Conservation (phyloP, 2,329 filamentous ascomycete genomes). For the Cytospora paraplurivora region DNA sequence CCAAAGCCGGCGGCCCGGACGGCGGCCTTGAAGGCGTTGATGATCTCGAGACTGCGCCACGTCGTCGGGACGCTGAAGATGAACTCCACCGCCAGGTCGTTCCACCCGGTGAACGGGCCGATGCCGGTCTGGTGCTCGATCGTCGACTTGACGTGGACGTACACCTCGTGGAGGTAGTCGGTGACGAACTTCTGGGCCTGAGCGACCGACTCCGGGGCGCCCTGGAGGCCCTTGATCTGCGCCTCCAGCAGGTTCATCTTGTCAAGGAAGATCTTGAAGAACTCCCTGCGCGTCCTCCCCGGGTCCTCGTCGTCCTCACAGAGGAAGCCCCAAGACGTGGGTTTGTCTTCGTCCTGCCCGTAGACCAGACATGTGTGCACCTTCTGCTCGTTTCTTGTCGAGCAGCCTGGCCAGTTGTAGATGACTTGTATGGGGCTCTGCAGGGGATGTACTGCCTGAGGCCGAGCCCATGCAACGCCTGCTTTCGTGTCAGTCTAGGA, state of each 20-base stretch:
- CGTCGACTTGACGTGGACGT: constrained; percentile 50
- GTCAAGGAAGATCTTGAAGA: constrained; percentile 60
- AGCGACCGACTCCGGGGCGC: constrained; percentile 43
- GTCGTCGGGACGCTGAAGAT: constrained; percentile 61
- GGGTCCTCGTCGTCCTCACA: constrained; percentile 50
- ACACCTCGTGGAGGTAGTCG: constrained; percentile 53
- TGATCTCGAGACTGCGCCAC: constrained; percentile 52
- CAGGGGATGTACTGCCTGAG: constrained; percentile 36
- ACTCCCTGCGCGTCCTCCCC: constrained; percentile 45
- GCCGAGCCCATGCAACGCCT: constrained; percentile 42
- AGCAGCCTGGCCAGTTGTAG: constrained; percentile 57
- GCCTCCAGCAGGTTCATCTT: constrained; percentile 45
- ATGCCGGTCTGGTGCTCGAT: constrained; percentile 45
- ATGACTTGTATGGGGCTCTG: constrained; percentile 47
- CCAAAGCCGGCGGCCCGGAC: constrained; percentile 54
- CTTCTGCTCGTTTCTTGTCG: constrained; percentile 56
- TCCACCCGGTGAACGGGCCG: constrained; percentile 44
- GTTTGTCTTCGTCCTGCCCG: constrained; percentile 39
- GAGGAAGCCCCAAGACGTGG: constrained; percentile 57
- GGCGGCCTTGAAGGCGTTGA: constrained; percentile 53
- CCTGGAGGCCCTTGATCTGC: constrained; percentile 47
- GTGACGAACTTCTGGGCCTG: constrained; percentile 51
- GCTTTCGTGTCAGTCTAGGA: constrained; percentile 23
- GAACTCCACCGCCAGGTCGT: constrained; percentile 51
- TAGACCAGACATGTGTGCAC: constrained; percentile 56